Evolutionary conservation across 495 filamentous ascomycete genomes (phyloP), one percentile per base, ranked within the genome.

Genomic region (Staphylotrichum tortipilum): DNA sequence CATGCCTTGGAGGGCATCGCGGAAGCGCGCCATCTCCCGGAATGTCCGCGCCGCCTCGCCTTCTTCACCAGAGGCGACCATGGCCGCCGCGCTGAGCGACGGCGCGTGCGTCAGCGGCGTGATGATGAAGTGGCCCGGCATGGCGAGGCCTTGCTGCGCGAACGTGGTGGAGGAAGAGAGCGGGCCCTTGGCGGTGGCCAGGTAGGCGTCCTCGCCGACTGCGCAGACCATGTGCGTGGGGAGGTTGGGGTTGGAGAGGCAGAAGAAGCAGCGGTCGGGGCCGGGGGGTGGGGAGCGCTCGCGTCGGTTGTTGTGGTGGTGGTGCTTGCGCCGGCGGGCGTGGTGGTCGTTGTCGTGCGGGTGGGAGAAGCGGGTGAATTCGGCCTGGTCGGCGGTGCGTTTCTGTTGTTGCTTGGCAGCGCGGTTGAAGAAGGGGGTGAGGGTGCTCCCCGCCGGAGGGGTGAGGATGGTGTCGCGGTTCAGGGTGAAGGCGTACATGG

Each of bases 111-210:
- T 71, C 23, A 94, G 76, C 0, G 94, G 89, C 44, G 95, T 89
- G 60, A 98, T 91, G 48, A 98, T 83, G 52, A 94, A 80, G 65
- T 97, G 92, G 14, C 78, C 77, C 0, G 89, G 88, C 63, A 88
- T 91, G n/a, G 73, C 66, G 3, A 96, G 74, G 10, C 74, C 72
- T 1, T 62, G 56, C 2, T 66, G 43, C 3, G 77, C 71, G 60
- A 85, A 94, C 9, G 80, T 87, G 10, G 75, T 66, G 0, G 73
- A 57, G 1, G 82, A 83, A 0, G 84, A 81, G 10, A 98, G 78
- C 5, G 92, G 89, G 0, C 92, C 92, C 68, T 95, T 96, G 39
- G 94, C 88, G 26, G 82, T 92, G 40, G 90, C 92, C 35, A 97
- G 71, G 63, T 97, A 97, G 45, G 79, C 65, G 40, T 95, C 85